Evolutionary conservation across 2,329 filamentous ascomycete species (phyloP), one percentile per base, ranked within the genome.

Genomic region (Phialemoniopsis sp.): DNA sequence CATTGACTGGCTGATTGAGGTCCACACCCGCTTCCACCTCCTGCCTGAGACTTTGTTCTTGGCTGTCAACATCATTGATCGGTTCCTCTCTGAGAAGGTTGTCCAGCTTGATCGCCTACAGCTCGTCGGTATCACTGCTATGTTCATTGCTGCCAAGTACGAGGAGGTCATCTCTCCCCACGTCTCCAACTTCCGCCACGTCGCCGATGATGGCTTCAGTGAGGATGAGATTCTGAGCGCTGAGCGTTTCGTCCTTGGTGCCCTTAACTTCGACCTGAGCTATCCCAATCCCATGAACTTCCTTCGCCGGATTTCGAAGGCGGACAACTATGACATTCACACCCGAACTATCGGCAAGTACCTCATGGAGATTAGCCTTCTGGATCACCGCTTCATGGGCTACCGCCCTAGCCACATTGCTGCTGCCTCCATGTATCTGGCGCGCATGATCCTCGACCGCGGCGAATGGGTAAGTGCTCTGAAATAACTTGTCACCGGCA

Each of bases 281-380:
- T 98, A 96, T 59, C 93, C 93, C 41, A 98, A 98, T 67, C 93
- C 93, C 16, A 98, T 98, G 93, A 98, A 98, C 77, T 98, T 98
- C 72, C 80, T 98, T 45, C 88, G 93, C 49, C 87, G 94, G 51
- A 95, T 98, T 65, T 97, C 91, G 46, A 98, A 98, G 75, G 94
- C 93, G 57, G 94, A 98, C 70, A 93, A 95, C 73, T 98, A 98
- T 68, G 91, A 98, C 65, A 95, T 97, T 56, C 89, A 96, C 64
- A 95, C 90, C 45, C 87, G 93, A 55, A 98, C 93, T 34, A 80
- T 98, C 44, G 93, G 89, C 63, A 98, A 98, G 70, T 98, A 97
- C 63, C 75, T 98, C 35, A 89, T 95, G 70, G 93, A 98, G 71
- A 96, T 98, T 57, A 93, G 89, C 62, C 80, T 96, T 49, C 75